Evolutionary conservation across 108 stramenopile species (phyloP).

Genomic region (Chaetoceros tenuissimus): DNA sequence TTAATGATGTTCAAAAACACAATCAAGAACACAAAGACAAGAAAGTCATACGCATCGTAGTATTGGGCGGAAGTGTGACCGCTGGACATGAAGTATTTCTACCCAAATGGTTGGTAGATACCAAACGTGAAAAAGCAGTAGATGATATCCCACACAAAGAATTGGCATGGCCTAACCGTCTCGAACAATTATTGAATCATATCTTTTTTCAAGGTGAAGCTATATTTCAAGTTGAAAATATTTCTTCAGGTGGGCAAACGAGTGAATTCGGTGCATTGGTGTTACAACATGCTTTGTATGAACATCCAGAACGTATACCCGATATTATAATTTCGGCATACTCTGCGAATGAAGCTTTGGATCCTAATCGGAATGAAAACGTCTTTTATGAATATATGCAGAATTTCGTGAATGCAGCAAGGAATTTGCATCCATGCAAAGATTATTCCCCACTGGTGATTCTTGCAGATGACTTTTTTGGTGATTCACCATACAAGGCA

Average conservation of each 20-base stretch:
- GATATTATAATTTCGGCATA: conserved; percentile 3
- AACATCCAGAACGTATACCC: neutral
- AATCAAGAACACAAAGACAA: neutral
- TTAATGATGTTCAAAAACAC: neutral
- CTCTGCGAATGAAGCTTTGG: conserved; percentile 4
- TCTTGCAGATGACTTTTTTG: too few species aligned
- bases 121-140: neutral
- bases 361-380: neutral
- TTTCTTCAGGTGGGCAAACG: neutral
- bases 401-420: conserved; percentile 5
- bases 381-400: neutral
- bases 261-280: neutral
- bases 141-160: too few species aligned
- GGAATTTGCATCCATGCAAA: conserved; percentile 3
- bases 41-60: neutral
- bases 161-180: conserved; percentile 1
- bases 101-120: neutral
- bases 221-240: conserved; percentile 2
- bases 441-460: conserved; percentile 9
- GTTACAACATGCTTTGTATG: neutral
- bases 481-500: too few species aligned
- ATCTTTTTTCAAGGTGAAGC: neutral
- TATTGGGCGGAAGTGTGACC: neutral
- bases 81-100: neutral
- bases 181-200: conserved; percentile 1